Evolutionary conservation across 2,329 filamentous ascomycete species (phyloP).

Genomic region (Aurifilum marmelostoma): DNA sequence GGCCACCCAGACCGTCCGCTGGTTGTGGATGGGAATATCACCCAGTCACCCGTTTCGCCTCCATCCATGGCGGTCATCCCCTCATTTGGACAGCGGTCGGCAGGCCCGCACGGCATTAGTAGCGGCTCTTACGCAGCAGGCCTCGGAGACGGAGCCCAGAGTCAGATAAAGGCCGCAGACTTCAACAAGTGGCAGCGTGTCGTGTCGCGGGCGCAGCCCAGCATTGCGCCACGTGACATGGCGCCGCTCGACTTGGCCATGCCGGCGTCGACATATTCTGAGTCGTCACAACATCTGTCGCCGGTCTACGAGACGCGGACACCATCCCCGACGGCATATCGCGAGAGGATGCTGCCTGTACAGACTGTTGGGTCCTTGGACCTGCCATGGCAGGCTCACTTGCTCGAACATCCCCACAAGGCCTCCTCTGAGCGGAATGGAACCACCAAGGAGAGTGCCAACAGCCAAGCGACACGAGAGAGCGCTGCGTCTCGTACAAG

Average conservation of each 20-base stretch:
- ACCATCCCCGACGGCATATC: constrained; percentile 66
- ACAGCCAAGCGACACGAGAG: constrained; percentile 44
- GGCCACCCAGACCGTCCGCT: constrained; percentile 48
- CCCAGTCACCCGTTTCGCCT: constrained; percentile 28
- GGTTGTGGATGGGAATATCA: constrained; percentile 54
- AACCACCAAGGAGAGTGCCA: constrained; percentile 39
- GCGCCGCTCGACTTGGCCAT: constrained; percentile 61
- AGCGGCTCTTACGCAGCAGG: constrained; percentile 33
- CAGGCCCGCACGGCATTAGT: constrained; percentile 33
- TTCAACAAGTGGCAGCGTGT: constrained; percentile 43
- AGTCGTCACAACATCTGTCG: constrained; percentile 61
- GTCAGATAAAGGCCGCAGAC: constrained; percentile 38
- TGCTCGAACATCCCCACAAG: constrained; percentile 30
- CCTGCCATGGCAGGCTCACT: constrained; percentile 21
- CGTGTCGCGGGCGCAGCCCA: constrained; percentile 49
- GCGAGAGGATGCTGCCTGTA: constrained; percentile 36
- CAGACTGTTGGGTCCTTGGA: constrained; percentile 27
- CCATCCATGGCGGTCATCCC: constrained; percentile 30
- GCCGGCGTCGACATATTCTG: constrained; percentile 47
- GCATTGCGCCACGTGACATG: constrained; percentile 56
- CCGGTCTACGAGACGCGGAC: constrained; percentile 76
- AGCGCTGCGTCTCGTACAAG: constrained; percentile 58
- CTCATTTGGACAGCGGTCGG: constrained; percentile 40
- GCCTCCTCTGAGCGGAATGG: constrained; percentile 25
- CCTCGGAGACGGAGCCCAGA: constrained; percentile 37